A percentile compares a stretch with the other conserved stretches of the same genome.
Evolutionary conservation across 2,329 filamentous ascomycete species (phyloP).

Genomic region (Hypoxylon sp.): DNA sequence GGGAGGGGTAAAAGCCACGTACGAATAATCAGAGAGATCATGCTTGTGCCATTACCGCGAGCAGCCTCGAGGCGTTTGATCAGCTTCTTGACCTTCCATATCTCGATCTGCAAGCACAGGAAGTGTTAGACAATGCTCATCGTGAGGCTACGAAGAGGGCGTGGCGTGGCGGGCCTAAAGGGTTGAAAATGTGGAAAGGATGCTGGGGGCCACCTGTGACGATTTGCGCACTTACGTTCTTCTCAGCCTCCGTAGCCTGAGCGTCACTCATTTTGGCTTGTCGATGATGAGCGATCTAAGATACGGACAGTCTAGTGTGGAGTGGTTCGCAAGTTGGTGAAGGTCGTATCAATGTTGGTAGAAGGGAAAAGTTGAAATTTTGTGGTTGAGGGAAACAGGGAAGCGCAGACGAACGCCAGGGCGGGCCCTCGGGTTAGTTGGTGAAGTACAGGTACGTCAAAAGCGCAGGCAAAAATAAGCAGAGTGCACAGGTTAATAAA

Average conservation of each 20-base stretch:
- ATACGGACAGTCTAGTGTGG: constrained; percentile 37
- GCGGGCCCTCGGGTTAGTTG: constrained; percentile 33
- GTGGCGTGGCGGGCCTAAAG: constrained; percentile 7
- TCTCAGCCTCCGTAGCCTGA: constrained; percentile 93
- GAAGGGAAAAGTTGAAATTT: constrained; percentile 43
- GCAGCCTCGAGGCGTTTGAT: constrained; percentile 98
- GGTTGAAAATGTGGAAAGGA: neutral
- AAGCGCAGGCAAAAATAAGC: constrained; percentile 7
- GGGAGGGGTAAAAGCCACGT: constrained; percentile 56
- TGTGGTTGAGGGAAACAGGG: constrained; percentile 40
- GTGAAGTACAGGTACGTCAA: constrained; percentile 27
- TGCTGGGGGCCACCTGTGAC: constrained; percentile 13
- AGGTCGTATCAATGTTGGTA: constrained; percentile 32
- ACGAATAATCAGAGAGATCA: constrained; percentile 99
- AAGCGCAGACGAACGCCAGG: constrained; percentile 31
- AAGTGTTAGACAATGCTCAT: constrained; percentile 42
- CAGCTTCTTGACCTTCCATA: constrained; percentile 99
- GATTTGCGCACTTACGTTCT: constrained; percentile 74
- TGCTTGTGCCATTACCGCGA: constrained; percentile 97
- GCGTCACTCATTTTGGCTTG: constrained; percentile 83
- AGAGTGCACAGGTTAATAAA: neutral
- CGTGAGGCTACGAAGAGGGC: constrained; percentile 30
- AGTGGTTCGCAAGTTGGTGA: constrained; percentile 28
- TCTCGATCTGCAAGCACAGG: constrained; percentile 68
- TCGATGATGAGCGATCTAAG: constrained; percentile 42